Conservation (phyloP, 2,329 filamentous ascomycete genomes). For the Ascochyta rabiei region DNA sequence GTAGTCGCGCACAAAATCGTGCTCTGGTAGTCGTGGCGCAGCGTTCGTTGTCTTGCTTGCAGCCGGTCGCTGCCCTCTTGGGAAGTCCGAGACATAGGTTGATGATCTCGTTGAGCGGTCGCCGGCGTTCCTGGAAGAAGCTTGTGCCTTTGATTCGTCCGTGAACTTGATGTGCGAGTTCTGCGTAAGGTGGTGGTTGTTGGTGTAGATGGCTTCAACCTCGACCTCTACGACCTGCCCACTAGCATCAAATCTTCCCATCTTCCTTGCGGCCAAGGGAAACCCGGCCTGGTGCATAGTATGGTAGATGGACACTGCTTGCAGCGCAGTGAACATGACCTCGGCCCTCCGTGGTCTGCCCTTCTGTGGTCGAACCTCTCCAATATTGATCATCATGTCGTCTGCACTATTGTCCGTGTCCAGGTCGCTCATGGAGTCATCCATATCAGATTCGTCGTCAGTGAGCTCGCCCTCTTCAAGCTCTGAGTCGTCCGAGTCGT, state of each 20-base stretch:
- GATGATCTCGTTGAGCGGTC: conserved; percentile 7
- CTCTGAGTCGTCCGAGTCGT: conserved; percentile 17
- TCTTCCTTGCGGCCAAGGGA: conserved; percentile 16
- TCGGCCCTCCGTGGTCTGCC: conserved; percentile 9
- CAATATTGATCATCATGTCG: conserved; percentile 34
- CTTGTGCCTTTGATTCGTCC: not conserved
- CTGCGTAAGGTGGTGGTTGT: not conserved
- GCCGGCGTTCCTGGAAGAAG: not conserved
- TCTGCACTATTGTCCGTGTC: conserved; percentile 20
- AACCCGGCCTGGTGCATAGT: conserved; percentile 22
- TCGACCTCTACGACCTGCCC: conserved; percentile 14
- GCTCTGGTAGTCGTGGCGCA: conserved; percentile 14
- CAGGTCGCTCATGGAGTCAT: conserved; percentile 13
- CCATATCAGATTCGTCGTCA: conserved; percentile 16
- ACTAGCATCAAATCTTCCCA: conserved; percentile 21
- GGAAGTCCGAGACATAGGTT: conserved; percentile 8
- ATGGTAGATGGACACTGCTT: conserved; percentile 27
- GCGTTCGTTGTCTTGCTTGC: conserved; percentile 9
- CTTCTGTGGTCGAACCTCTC: conserved; percentile 14
- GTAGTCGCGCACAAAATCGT: conserved; percentile 25
- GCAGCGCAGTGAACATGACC: conserved; percentile 28
- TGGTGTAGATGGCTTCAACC: conserved; percentile 1
- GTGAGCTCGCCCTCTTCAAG: conserved; percentile 24
- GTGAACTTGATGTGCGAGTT: conserved; percentile 6
- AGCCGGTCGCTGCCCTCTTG: conserved; percentile 19